Evolutionary conservation across 148 eudicot genomes (phyloP), one percentile per base, ranked within the genome.

Genomic region (Chenopodium berlandieri): DNA sequence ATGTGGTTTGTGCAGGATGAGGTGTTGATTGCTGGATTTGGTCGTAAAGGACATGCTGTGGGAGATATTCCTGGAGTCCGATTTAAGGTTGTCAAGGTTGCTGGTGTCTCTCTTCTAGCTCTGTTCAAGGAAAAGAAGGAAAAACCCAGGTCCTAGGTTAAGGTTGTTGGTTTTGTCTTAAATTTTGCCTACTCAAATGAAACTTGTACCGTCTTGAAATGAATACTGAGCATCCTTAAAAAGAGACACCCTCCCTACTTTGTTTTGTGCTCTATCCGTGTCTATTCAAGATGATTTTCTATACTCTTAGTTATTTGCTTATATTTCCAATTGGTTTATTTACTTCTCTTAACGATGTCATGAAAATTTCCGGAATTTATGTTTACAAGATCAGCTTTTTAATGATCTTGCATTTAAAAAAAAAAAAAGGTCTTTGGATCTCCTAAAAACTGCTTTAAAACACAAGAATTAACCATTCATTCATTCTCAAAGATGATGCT

Each of bases 21-120:
- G 84, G 98, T 94, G 56, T 80, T 93, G 97, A 95, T 93, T 80
- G 98, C 98, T 86, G 97, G 97, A 84, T 95, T 95, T 67, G 98
- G 98, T 47, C 91, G 98, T 62, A 94, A 91, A 82, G 98, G 97
- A 17, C 98, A 94, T 78, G 98, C 98, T 1, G 97, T 94, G n/a
- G 98, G 98, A 91, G 97, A 95, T 92, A 95, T 93, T 93, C 98
- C 98, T 44, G 98, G 98, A 46, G 98, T 94, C 74, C 91, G 98
- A 80, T 94, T 94, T 85, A 94, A 94, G 97, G 98, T 94, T 13
- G 98, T 94, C 69, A 94, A 94, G 91, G 98, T 94, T 19, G 92
- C 98, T 62, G 98, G 98, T 73, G 98, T 95, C 20, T 95, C 97
- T 50, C 96, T 95, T 9, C 84, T 93, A 54, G 97, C 97, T 44